Percentiles rank a stretch among this genome's conserved stretches.
Conservation (phyloP, 176 grass and related monocot species). For the Hordeum marinum region DNA sequence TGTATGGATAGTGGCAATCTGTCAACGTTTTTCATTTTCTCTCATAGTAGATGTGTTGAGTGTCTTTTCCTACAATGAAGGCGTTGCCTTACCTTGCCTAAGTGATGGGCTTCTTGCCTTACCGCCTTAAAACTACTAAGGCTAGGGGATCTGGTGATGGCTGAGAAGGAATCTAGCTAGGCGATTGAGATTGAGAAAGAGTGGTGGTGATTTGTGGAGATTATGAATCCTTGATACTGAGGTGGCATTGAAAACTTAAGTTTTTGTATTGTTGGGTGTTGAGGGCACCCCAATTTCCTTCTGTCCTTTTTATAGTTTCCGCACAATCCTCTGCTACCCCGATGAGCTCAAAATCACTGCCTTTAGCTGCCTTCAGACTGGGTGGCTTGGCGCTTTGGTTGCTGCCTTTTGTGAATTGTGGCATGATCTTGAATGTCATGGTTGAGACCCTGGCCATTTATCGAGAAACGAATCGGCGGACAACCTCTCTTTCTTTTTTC, state of each 20-base stretch:
- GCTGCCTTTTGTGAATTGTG: background rate
- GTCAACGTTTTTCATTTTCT: background rate
- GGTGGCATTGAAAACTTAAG: background rate
- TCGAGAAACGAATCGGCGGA: background rate
- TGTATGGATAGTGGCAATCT: background rate
- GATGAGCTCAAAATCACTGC: background rate
- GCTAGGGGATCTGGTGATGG: background rate
- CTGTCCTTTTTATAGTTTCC: background rate
- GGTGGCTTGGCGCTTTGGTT: background rate
- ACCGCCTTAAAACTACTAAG: background rate
- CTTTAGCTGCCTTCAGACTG: background rate
- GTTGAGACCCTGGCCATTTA: background rate
- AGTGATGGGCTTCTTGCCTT: background rate
- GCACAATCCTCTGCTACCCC: background rate
- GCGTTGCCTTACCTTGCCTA: background rate
- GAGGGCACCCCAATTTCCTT: background rate
- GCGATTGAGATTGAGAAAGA: background rate
- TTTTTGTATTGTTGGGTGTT: background rate
- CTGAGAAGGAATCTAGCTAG: background rate
- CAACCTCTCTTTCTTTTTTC: background rate
- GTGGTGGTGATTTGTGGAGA: background rate
- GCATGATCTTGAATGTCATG: background rate
- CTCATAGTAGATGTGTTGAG: background rate
- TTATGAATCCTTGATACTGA: background rate
- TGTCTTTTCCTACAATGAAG: background rate